Evolutionary conservation across 2,329 filamentous ascomycete genomes (phyloP), one percentile per base, ranked within the genome.

Genomic region (Xylariaceae sp.): DNA sequence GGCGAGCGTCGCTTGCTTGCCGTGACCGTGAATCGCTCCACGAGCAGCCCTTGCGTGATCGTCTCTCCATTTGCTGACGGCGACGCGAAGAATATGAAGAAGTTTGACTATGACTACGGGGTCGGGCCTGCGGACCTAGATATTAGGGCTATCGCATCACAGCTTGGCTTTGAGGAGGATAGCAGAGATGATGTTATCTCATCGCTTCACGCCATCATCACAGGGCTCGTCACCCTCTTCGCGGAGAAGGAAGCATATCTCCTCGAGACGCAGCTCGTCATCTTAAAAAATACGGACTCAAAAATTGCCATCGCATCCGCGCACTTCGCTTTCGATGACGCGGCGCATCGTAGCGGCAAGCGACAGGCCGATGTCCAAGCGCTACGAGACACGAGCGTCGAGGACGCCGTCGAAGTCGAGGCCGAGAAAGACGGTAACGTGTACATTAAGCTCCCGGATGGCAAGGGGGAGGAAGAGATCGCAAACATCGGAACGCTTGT

Each of bases 401-500:
- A 87, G 66, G 80, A 85, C 8, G 72, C 79, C 0, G 79, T 80
- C 45, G 87, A 89, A 66, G 74, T 84, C 3, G 82, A 86, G 63
- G 88, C 85, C 2, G 87, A 89, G 69, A 80, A 82, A 56, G 78
- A 87, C 56, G 91, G 91, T 3, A 92, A 96, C 65, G 89, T 95
- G 0, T 96, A 93, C 71, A 82, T 96, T 62, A 87, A 84, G 66
- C 74, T 82, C 55, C 49, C 56, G 3, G 65, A 73, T 1, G 79
- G 81, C 2, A 70, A 78, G 51, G 84, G 16, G 2, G 43, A 47
- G n/a, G 26, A 17, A 14, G 43, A 58, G 8, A 24, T 47, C 5
- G 58, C 58, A 81, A 50, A 86, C 60, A 87, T 96, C 50, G 92
- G 91, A 33, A 96, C 90, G 0, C 79, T 96, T 62, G 91, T 96